Evolutionary conservation across 768 basidiomycete genomes (phyloP), one percentile per base, ranked within the genome.

Genomic region (Trametopsis cervina): DNA sequence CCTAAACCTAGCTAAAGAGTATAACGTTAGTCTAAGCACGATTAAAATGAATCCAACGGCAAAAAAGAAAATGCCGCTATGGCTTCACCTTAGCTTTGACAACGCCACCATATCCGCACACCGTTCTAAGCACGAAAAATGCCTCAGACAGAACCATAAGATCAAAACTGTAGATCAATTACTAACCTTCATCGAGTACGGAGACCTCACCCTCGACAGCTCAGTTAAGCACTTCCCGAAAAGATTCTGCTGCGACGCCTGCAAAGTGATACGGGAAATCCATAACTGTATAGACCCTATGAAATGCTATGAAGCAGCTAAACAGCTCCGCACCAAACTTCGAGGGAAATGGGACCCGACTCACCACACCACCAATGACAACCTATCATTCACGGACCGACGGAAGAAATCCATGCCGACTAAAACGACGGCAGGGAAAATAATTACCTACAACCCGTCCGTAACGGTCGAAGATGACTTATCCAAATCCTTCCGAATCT

Each of bases 1-100:
- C 49, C n/a, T 58, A 1, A 43, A 50, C 7, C 26, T 15, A 0
- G 49, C 49, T 1, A 47, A n/a, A 1, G 49, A 51, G 17, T 15
- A 50, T n/a, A 33, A 52, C 1, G 40, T 1, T n/a, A 5, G 41
- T 47, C 23, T 5, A 29, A n/a, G n/a, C 25, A 37, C 36, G 5
- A 15, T 33, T 2, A 11, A 35, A 27, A 18, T 50, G 22, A 10
- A 37, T 10, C 18, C 11, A 7, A 21, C 2, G 4, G 7, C 26
- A 3, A 44, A 44, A 25, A 18, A 22, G 12, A 13, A 12, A 10
- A 23, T 44, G 25, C 49, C 49, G 3, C 18, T 44, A 12, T 50
- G 42, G 44, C 44, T 44, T 20, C 49, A 50, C 20, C 27, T 44
- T 21, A 26, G 44, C 2, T 25, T 22, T 10, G 33, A 33, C 10